phyloP scores from a whole-genome alignment of 2,329 filamentous ascomycete genomes.

The Beauveria sp. region DNA sequence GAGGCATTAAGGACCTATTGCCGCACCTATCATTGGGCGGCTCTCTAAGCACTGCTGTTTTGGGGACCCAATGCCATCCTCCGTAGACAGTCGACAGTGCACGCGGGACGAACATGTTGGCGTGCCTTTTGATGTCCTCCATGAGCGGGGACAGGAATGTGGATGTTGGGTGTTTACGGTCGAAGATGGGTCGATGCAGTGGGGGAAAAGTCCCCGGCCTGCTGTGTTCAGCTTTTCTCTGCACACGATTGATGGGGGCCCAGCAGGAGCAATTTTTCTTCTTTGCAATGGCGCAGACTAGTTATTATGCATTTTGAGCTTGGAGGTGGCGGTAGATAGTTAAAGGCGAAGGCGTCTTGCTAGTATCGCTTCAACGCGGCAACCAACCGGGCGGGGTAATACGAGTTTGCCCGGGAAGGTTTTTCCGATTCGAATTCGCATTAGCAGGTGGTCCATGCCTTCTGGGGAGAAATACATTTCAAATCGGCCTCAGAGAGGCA shows the following conservation, averaged over 20 bases:
- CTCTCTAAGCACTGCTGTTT: neutral
- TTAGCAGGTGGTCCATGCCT: neutral
- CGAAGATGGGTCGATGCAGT: constrained; percentile 7
- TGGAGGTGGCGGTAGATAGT: neutral
- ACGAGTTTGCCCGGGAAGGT: neutral
- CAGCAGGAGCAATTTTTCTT: neutral
- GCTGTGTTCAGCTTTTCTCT: neutral
- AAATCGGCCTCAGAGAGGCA: no score
- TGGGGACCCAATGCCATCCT: neutral
- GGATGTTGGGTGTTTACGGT: neutral
- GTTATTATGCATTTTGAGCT: neutral
- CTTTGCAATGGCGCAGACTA: neutral
- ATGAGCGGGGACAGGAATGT: neutral
- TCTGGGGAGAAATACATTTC: no score
- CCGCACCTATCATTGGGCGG: neutral
- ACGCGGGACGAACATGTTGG: neutral
- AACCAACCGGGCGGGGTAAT: neutral
- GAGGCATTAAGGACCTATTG: neutral
- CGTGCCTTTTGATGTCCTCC: neutral
- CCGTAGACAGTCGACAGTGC: neutral
- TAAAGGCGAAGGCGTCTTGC: neutral
- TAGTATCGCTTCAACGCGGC: no score
- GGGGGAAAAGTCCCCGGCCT: neutral
- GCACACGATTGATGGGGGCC: neutral
- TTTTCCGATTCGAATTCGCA: neutral